These are phyloP conservation scores for Irpex sp. DNA, from an alignment of 1,284 basidiomycete genomes.

Conservation along the genomic window DNA sequence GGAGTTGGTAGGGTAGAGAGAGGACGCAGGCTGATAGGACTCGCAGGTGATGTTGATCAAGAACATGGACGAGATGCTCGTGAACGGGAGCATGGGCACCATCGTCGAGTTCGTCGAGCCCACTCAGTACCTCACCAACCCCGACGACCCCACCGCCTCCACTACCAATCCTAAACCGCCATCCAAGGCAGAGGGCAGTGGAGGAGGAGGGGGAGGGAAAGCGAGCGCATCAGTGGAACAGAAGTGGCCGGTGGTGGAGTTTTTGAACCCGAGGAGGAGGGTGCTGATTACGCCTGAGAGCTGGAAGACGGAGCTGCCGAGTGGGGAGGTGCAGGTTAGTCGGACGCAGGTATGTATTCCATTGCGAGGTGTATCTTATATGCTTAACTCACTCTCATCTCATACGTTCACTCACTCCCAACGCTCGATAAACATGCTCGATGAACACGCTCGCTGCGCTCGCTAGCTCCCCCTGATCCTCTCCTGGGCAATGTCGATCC, in stretches of 20 bases:
- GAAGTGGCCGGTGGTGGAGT: constrained; percentile 30
- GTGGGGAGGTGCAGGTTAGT: constrained; percentile 73
- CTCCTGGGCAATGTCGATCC: constrained; percentile 91
- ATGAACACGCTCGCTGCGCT: too few species aligned
- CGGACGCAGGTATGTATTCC: constrained; percentile 57
- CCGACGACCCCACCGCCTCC: constrained; percentile 3
- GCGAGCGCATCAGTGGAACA: too few species aligned
- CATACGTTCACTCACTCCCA: too few species aligned
- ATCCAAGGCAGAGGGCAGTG: too few species aligned
- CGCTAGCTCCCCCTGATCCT: constrained; percentile 82
- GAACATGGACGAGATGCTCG: constrained; percentile 65
- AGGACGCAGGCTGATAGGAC: too few species aligned
- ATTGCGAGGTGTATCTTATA: too few species aligned
- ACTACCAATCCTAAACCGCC: constrained; percentile 17
- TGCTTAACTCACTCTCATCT: too few species aligned
- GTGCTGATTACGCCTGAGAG: constrained; percentile 54
- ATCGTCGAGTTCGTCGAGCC: constrained; percentile 53
- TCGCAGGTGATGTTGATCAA: constrained; percentile 54
- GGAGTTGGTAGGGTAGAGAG: too few species aligned
- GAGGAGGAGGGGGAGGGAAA: constrained; percentile 14
- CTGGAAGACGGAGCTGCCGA: constrained; percentile 84
- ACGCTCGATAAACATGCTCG: too few species aligned
- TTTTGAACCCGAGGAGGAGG: constrained; percentile 28
- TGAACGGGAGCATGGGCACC: constrained; percentile 80
- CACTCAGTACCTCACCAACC: constrained; percentile 6